phyloP scores from a whole-genome alignment of 176 grass and related monocot genomes.

The Lolium multiflorum region DNA sequence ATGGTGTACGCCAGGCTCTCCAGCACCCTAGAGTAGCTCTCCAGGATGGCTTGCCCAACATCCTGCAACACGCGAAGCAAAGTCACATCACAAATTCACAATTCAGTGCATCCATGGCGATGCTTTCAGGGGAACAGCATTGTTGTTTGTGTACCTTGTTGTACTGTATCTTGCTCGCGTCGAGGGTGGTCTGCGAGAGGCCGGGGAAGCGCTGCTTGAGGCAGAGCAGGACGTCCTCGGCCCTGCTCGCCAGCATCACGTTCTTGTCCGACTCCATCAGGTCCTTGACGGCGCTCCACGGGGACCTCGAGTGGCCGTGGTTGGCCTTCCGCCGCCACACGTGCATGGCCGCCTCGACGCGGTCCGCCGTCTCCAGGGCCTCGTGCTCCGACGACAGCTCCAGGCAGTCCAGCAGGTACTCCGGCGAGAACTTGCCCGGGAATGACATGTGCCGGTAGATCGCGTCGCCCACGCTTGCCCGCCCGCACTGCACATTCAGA shows the following conservation, averaged over 20 bases:
- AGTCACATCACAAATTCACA: not conserved
- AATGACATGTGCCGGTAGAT: conserved; percentile 87
- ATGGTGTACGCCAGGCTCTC: conserved; percentile 94
- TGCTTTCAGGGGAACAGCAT: not conserved
- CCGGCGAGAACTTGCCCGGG: conserved; percentile 75
- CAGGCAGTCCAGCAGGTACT: conserved; percentile 78
- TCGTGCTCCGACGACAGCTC: conserved; percentile 83
- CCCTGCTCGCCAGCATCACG: conserved; percentile 71
- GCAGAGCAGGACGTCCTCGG: conserved; percentile 65
- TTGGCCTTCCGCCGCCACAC: conserved; percentile 75
- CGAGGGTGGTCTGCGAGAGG: conserved; percentile 76
- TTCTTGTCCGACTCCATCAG: conserved; percentile 88
- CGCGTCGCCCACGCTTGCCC: conserved; percentile 70
- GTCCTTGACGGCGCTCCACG: conserved; percentile 77
- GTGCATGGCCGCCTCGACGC: conserved; percentile 85
- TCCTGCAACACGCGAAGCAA: conserved; percentile 51
- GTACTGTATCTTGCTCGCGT: conserved; percentile 87
- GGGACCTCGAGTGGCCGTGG: conserved; percentile 51
- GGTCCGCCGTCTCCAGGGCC: conserved; percentile 65
- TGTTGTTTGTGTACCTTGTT: conserved; percentile 60
- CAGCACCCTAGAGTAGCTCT: conserved; percentile 91
- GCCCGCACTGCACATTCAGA: conserved; percentile 55
- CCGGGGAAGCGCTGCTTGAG: conserved; percentile 74
- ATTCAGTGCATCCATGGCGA: not conserved
- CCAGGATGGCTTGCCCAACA: conserved; percentile 78